phyloP scores from a whole-genome alignment of 2,329 filamentous ascomycete genomes.

The Arthrinium phaeospermum region DNA sequence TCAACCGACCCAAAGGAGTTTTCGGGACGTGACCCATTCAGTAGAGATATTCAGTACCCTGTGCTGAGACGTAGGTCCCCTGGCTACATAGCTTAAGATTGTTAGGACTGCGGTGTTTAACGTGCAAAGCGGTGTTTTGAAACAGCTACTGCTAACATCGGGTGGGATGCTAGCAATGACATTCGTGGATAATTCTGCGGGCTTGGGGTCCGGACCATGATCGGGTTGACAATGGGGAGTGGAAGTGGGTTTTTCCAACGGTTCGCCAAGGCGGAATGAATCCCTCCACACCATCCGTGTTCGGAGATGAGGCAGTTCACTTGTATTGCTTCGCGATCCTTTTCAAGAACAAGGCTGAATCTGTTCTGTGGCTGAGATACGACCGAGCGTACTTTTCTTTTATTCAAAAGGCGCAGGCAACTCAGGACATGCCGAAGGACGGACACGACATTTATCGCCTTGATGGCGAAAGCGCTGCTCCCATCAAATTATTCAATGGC shows the following conservation, averaged over 20 bases:
- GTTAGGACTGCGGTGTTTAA: background rate
- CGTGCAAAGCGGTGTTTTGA: background rate
- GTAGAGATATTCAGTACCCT: background rate
- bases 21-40: background rate
- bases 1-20: background rate
- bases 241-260: background rate
- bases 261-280: background rate
- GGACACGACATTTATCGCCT: background rate
- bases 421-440: too few species aligned
- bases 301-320: background rate
- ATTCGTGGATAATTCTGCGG: constrained; percentile 14
- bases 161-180: background rate
- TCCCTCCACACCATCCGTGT: constrained; percentile 7
- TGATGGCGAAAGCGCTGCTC: background rate
- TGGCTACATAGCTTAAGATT: background rate
- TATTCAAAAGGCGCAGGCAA: background rate
- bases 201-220: background rate
- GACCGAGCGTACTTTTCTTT: background rate
- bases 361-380: background rate
- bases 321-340: background rate
- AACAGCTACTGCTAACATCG: background rate
- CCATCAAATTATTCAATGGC: too few species aligned
- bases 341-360: background rate
- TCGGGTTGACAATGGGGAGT: background rate
- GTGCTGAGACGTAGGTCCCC: background rate